Evolutionary conservation across 2,329 filamentous ascomycete genomes (phyloP), one percentile per base, ranked within the genome.

Genomic region (Botrytis porri): DNA sequence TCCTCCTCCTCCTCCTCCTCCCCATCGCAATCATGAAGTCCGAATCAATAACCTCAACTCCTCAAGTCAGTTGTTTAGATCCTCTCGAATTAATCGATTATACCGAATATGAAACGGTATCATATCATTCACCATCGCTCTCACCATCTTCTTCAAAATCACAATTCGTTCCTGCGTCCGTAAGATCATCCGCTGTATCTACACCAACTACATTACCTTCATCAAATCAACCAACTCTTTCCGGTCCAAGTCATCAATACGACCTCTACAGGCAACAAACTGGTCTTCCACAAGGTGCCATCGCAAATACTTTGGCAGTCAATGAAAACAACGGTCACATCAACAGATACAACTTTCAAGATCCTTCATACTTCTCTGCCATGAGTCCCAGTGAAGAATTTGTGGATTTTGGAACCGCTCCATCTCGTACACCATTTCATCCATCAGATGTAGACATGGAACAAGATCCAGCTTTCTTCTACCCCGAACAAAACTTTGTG

Each of bases 251-350:
- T 82, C 95, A 98, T 84, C 93, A 97, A 83, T 98, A 98, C 86
- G 93, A 94, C 80, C 90, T 93, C 80, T 97, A 98, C 85, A 93
- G 94, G 84, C 96, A 99, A 82, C 95, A 98, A 85, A 98, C 96
- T 5, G 94, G 95, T 76, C 90, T 98, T 43, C 93, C 96, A 0
- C 91, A 93, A 1, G 94, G 94, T 75, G 95, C 94, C 70, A 85
- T 96, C 75, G 90, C 92, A 60, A 93, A 89, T 82, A 92, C 95
- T 20, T 88, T 96, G 80, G 92, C 93, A 51, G 88, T 96, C 78
- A 94, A 93, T 82, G 87, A 92, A 80, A 84, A 83, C 76, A 87
- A 82, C 77, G 80, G 82, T 62, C 86, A 87, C 79, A 85, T 89
- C 78, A 83, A 79, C 20, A 18, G 59, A 64, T 81, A 79, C 48